Conservation (phyloP, 371 early-diverging fungal species). For the Massospora cicadina region DNA sequence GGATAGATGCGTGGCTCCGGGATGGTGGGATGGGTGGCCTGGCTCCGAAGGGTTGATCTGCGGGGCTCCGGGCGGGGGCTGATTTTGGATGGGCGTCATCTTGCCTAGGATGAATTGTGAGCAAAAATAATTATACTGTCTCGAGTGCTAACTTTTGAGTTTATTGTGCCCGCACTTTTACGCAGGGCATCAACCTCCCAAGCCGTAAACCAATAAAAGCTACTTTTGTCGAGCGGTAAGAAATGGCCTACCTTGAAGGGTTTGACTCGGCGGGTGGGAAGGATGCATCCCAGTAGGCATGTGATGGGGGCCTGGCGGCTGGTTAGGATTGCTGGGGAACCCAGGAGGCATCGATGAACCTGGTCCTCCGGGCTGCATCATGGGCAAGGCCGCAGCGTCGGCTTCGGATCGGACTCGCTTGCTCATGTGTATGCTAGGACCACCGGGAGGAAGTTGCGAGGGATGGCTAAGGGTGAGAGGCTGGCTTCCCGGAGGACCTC, state of each 20-base stretch:
- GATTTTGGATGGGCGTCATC: background rate
- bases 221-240: background rate
- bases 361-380: constrained; percentile 11
- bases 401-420: constrained; percentile 9
- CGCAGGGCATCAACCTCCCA: constrained; percentile 6
- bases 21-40: constrained; percentile 5
- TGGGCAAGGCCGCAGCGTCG: constrained; percentile 8
- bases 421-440: constrained; percentile 2
- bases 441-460: constrained; percentile 10
- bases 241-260: constrained; percentile 3
- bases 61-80: background rate
- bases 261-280: background rate
- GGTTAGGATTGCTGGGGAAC: constrained; percentile 4
- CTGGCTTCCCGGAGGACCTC: constrained; percentile 12
- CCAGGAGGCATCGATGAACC: constrained; percentile 10
- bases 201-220: constrained; percentile 9
- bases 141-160: background rate
- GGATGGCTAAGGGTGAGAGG: constrained; percentile 7
- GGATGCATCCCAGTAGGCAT: constrained; percentile 12
- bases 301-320: constrained; percentile 12
- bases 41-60: background rate
- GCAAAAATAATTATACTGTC: too few relatives aligned
- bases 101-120: background rate
- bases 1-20: background rate
- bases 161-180: background rate